Conservation (phyloP, 768 basidiomycete species). For the Russula sp. region DNA sequence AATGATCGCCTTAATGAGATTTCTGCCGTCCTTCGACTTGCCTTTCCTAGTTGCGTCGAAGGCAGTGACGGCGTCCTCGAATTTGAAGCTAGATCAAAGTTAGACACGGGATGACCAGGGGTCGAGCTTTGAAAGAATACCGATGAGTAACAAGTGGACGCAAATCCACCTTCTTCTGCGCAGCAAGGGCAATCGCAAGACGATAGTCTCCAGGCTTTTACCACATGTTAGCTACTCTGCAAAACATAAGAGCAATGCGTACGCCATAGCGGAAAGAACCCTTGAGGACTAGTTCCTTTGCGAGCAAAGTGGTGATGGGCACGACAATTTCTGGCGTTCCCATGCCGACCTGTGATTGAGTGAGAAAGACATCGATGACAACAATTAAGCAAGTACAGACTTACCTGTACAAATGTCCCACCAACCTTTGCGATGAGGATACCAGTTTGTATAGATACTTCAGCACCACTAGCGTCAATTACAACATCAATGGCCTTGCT, state of each 20-base stretch:
- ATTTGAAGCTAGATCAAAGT: conserved; percentile 48
- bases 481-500: conserved; percentile 72
- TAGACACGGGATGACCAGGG: not conserved
- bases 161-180: conserved; percentile 77
- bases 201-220: conserved; percentile 76
- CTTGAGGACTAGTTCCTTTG: conserved; percentile 75
- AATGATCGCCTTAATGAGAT: conserved; percentile 86
- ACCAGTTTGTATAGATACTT: conserved; percentile 86
- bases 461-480: conserved; percentile 89
- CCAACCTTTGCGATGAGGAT: conserved; percentile 69
- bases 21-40: conserved; percentile 80
- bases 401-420: conserved; percentile 68
- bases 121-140: conserved; percentile 34
- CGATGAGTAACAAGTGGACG: conserved; percentile 87
- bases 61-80: conserved; percentile 70
- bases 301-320: conserved; percentile 61
- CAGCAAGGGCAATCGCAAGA: conserved; percentile 77
- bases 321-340: conserved; percentile 71
- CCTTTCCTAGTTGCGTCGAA: conserved; percentile 78
- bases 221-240: conserved; percentile 1
- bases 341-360: conserved; percentile 67
- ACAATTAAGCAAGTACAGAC: not conserved
- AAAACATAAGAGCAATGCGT: conserved; percentile 26
- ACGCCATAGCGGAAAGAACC: conserved; percentile 93
- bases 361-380: conserved; percentile 23